phyloP scores from a whole-genome alignment of 2,329 filamentous ascomycete genomes.

The Penicillium sp. region DNA sequence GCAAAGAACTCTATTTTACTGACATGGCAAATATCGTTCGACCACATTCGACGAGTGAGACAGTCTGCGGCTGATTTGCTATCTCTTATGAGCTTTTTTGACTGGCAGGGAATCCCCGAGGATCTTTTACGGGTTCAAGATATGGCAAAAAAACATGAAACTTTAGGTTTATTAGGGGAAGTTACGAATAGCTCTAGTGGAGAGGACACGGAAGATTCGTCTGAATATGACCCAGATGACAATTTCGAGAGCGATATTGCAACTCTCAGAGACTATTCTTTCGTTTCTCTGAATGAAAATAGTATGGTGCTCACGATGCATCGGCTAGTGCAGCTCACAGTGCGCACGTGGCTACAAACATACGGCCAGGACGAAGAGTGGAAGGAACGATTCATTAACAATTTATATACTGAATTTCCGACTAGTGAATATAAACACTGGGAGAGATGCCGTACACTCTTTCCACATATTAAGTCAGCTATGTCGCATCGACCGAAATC shows the following conservation, averaged over 20 bases:
- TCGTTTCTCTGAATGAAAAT: conserved; percentile 17
- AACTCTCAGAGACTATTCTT: conserved; percentile 21
- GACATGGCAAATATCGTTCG: background rate
- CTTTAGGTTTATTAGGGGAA: background rate
- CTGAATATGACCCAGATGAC: background rate
- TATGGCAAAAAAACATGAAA: background rate
- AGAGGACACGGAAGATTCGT: background rate
- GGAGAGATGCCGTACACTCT: conserved; percentile 22
- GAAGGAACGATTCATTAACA: conserved; percentile 22
- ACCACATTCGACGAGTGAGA: background rate
- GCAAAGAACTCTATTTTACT: background rate
- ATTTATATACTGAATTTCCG: conserved; percentile 22
- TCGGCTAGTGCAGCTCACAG: conserved; percentile 27
- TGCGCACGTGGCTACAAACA: conserved; percentile 27
- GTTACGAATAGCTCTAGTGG: background rate
- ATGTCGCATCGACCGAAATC: background rate
- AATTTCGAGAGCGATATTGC: conserved; percentile 24
- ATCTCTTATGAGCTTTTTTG: conserved; percentile 30
- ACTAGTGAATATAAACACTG: conserved; percentile 25
- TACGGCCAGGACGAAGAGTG: conserved; percentile 26
- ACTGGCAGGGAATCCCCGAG: conserved; percentile 29
- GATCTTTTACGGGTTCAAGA: background rate
- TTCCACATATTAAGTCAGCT: conserved; percentile 24
- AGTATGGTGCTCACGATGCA: conserved; percentile 25
- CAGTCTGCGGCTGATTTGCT: background rate